These are phyloP conservation scores for Wickerhamomyces canadensis DNA, from an alignment of 805 yeast genomes.

Conservation along the genomic window DNA sequence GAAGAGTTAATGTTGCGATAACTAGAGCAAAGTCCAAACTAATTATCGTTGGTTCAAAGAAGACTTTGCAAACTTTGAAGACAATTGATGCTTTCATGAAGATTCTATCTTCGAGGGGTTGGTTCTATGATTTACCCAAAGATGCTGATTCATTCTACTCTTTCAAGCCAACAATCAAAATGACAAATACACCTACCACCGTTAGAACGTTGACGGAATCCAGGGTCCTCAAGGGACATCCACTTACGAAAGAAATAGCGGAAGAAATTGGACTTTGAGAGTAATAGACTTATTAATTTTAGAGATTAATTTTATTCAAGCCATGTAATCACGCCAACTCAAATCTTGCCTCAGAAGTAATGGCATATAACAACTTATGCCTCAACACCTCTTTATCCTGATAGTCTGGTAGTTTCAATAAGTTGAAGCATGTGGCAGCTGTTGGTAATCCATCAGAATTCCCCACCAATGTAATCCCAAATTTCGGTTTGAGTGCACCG, in stretches of 20 bases:
- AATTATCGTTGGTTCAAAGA: constrained; percentile 73
- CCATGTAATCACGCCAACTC: constrained; percentile 66
- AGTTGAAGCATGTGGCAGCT: constrained; percentile 88
- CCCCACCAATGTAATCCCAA: constrained; percentile 65
- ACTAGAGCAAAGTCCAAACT: constrained; percentile 86
- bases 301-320: background rate
- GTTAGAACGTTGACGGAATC: constrained; percentile 7
- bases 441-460: constrained; percentile 61
- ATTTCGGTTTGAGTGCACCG: constrained; percentile 61
- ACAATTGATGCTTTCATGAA: constrained; percentile 56
- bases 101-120: constrained; percentile 47
- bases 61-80: constrained; percentile 47
- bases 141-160: constrained; percentile 16
- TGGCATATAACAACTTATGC: constrained; percentile 69
- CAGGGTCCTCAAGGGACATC: constrained; percentile 12
- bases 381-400: constrained; percentile 48
- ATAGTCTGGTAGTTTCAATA: constrained; percentile 84
- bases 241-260: constrained; percentile 15
- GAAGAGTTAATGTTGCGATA: constrained; percentile 90
- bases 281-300: too few species aligned
- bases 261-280: constrained; percentile 15
- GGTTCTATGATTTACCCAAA: constrained; percentile 58
- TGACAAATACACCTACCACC: constrained; percentile 3
- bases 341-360: constrained; percentile 80
- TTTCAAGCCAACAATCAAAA: constrained; percentile 1